phyloP scores from a whole-genome alignment of 805 yeast genomes.

The Candida sanyiensis region DNA sequence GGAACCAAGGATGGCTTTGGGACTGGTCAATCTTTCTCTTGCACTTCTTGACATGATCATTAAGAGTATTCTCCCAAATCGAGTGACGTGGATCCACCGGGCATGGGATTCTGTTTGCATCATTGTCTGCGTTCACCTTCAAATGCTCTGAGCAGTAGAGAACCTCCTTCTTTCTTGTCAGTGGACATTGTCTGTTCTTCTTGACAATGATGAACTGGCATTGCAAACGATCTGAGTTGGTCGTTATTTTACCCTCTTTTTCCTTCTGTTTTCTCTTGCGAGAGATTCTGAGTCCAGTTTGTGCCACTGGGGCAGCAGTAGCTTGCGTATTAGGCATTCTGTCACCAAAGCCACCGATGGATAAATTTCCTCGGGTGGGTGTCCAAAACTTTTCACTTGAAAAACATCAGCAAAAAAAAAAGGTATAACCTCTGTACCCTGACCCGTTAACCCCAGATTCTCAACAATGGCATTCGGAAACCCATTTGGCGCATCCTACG shows the following conservation, averaged over 20 bases:
- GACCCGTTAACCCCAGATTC: background rate
- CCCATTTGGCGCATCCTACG: constrained; percentile 17
- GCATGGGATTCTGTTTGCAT: constrained; percentile 51
- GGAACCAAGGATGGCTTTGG: constrained; percentile 43
- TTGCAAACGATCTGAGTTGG: constrained; percentile 21
- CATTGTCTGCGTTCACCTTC: constrained; percentile 22
- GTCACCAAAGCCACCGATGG: too few species aligned
- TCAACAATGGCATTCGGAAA: constrained; percentile 22
- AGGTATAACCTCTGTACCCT: background rate
- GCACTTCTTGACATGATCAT: constrained; percentile 58
- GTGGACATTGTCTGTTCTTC: constrained; percentile 53
- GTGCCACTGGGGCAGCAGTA: too few species aligned
- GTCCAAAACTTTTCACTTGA: too few species aligned
- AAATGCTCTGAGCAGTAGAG: constrained; percentile 62
- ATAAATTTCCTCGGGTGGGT: too few species aligned
- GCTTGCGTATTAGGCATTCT: too few species aligned
- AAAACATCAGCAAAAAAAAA: too few species aligned
- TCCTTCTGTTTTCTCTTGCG: constrained; percentile 11
- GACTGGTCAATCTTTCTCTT: constrained; percentile 31
- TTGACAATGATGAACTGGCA: constrained; percentile 45
- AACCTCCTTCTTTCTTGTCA: constrained; percentile 47
- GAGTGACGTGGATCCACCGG: constrained; percentile 74
- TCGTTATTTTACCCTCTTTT: constrained; percentile 10
- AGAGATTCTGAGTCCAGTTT: constrained; percentile 11
- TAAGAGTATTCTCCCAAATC: constrained; percentile 55